Conservation (phyloP, 768 basidiomycete genomes). For the Solioccasus polychromus region DNA sequence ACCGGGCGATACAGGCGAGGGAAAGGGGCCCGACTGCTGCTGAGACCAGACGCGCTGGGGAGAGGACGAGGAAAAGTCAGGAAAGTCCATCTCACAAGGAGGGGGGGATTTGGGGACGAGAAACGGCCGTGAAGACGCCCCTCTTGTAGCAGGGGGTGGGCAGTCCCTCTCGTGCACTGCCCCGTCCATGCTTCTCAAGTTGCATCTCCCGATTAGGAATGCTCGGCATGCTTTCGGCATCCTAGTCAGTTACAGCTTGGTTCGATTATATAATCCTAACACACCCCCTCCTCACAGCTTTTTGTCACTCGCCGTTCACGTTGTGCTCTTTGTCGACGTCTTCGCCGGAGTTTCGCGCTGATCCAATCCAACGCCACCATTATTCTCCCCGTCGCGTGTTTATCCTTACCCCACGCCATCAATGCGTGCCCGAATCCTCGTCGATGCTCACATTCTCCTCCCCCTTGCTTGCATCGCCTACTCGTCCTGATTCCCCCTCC, state of each 20-base stretch:
- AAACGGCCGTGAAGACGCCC: neutral
- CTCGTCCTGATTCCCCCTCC: neutral
- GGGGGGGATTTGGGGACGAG: neutral
- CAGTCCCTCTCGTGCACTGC: conserved; percentile 14
- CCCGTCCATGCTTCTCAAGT: conserved; percentile 7
- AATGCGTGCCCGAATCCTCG: conserved; percentile 19
- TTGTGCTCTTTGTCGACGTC: too few relatives aligned
- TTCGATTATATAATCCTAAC: conserved; percentile 3
- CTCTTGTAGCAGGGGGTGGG: conserved; percentile 15
- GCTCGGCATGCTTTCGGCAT: conserved; percentile 9
- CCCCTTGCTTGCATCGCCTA: too few relatives aligned
- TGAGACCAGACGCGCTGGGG: conserved; percentile 25
- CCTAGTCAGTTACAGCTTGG: conserved; percentile 19
- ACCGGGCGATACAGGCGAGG: conserved; percentile 25
- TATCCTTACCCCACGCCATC: conserved; percentile 24
- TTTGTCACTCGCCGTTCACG: neutral
- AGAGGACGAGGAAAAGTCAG: conserved; percentile 18
- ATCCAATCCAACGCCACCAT: conserved; percentile 3
- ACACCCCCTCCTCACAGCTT: neutral
- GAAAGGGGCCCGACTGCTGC: conserved; percentile 16
- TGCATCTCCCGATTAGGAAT: conserved; percentile 1
- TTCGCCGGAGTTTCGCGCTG: conserved; percentile 1
- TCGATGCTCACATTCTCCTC: too few relatives aligned
- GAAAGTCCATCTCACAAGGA: conserved; percentile 21
- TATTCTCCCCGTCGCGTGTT: conserved; percentile 2